Percentiles rank a stretch among this genome's conserved stretches.
Conservation (phyloP, 495 filamentous ascomycete genomes). For the Chaetomium tenue region DNA sequence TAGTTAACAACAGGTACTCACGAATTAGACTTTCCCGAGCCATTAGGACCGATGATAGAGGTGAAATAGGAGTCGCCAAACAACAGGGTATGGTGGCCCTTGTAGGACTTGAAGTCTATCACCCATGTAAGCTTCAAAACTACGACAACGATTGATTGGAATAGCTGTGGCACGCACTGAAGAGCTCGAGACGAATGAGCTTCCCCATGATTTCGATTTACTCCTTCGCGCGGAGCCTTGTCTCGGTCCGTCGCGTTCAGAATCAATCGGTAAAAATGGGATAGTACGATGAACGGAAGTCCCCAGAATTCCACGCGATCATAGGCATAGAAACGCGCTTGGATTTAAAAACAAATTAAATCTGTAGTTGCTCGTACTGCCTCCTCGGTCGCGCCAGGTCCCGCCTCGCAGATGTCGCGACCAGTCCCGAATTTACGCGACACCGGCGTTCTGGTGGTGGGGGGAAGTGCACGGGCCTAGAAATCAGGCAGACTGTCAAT, state of each 20-base stretch:
- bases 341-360: slow-evolving; percentile 3
- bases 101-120: slow-evolving; percentile 98
- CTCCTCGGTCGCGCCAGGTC: slow-evolving; percentile 20
- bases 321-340: slow-evolving; percentile 25
- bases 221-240: slow-evolving; percentile 23
- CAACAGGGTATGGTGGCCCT: slow-evolving; percentile 86
- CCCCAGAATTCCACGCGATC: slow-evolving; percentile 13
- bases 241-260: slow-evolving; percentile 20
- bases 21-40: slow-evolving; percentile 99
- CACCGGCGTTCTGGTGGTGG: slow-evolving; percentile 9
- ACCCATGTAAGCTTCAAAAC: slow-evolving; percentile 22
- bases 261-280: slow-evolving; percentile 3
- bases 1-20: slow-evolving; percentile 46
- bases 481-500: neutral
- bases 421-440: slow-evolving; percentile 21
- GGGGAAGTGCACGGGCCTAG: slow-evolving; percentile 21
- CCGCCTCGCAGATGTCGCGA: slow-evolving; percentile 11
- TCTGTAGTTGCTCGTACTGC: neutral
- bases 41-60: slow-evolving; percentile 98
- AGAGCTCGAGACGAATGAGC: slow-evolving; percentile 90
- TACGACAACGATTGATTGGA: neutral
- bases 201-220: slow-evolving; percentile 60
- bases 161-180: slow-evolving; percentile 60
- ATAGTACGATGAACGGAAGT: slow-evolving; percentile 21
- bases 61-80: slow-evolving; percentile 99